phyloP scores from a whole-genome alignment of 345 rosid species.

The Citrus medica region DNA sequence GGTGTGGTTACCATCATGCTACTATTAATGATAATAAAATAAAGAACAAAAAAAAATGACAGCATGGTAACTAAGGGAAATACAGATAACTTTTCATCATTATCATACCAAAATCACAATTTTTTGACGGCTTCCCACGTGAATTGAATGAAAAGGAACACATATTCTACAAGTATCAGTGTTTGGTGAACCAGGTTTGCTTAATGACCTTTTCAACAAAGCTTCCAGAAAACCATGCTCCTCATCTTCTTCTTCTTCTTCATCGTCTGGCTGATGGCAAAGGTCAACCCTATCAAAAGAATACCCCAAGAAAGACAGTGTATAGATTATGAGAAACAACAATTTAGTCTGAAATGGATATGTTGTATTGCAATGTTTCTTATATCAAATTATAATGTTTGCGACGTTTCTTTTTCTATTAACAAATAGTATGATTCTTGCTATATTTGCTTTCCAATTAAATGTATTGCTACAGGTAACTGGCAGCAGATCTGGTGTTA shows the following conservation, averaged over 20 bases:
- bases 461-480: background rate
- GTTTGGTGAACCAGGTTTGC: conserved; percentile 29
- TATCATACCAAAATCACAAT: conserved; percentile 54
- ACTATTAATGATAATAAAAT: too few relatives aligned
- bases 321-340: background rate
- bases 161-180: conserved; percentile 38
- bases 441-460: conserved; percentile 1
- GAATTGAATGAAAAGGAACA: conserved; percentile 47
- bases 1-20: too few relatives aligned
- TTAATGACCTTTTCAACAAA: conserved; percentile 37
- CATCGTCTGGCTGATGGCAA: conserved; percentile 64
- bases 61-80: background rate
- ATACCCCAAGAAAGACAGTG: conserved; percentile 13
- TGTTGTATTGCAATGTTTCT: background rate
- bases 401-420: background rate
- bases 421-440: background rate
- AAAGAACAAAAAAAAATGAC: too few relatives aligned
- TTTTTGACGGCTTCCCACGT: conserved; percentile 62
- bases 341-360: background rate
- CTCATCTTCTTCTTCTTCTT: conserved; percentile 59
- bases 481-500: background rate
- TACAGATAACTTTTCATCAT: background rate
- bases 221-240: conserved; percentile 51
- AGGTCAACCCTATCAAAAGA: conserved; percentile 54
- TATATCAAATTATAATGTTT: background rate